Evolutionary conservation across 2,329 filamentous ascomycete genomes (phyloP).

Genomic region (Trichoderma aggressivum): DNA sequence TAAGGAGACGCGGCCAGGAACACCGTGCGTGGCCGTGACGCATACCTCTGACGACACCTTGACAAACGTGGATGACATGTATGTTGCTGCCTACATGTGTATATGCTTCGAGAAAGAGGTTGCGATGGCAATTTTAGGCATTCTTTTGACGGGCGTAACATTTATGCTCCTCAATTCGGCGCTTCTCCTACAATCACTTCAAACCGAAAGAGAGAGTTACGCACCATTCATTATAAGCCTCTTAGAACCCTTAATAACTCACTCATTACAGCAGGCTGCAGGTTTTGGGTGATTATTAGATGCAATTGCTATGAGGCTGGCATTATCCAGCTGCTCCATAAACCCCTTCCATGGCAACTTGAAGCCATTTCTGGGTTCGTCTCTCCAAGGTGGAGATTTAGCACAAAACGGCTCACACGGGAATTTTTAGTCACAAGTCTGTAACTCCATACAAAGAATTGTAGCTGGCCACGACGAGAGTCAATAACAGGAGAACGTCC

Average conservation of each 20-base stretch:
- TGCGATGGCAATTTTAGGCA: background rate
- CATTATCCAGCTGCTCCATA: background rate
- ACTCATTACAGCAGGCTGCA: rapidly evolving
- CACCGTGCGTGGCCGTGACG: background rate
- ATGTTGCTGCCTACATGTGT: background rate
- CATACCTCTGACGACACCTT: background rate
- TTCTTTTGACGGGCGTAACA: background rate
- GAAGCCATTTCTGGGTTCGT: too few relatives aligned
- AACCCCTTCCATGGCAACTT: too few relatives aligned
- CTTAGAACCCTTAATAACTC: background rate
- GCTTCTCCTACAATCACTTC: background rate
- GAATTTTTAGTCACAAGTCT: too few relatives aligned
- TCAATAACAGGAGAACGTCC: too few relatives aligned
- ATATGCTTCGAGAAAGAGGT: background rate
- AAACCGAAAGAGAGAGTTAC: background rate
- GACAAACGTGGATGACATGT: background rate
- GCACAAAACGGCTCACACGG: too few relatives aligned
- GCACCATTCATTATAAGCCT: background rate
- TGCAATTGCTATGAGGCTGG: background rate
- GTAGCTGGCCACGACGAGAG: background rate
- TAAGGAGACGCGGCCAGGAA: background rate
- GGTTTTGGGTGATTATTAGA: background rate
- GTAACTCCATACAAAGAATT: background rate
- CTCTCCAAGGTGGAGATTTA: too few relatives aligned
- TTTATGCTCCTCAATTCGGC: background rate